Base-by-base conservation (phyloP, 1,284 basidiomycete genomes). In the Hymenochaete sp. region DNA sequence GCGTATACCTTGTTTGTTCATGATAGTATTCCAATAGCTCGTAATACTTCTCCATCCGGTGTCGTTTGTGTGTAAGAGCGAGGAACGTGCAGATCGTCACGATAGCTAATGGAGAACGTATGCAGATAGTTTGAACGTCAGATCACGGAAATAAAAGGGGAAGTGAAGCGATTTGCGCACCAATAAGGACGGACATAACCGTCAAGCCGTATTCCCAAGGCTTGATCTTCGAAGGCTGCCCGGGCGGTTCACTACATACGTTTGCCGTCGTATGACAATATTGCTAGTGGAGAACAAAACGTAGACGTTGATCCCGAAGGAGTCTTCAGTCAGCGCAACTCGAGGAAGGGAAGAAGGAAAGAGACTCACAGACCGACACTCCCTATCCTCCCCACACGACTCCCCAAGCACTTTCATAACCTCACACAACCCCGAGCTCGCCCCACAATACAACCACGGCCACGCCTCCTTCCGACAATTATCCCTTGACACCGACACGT, bases 371-470 rank as follows among this genome's bases (percentile, higher is more conserved):
- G 66, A 59, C 45, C 59, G 56, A 55, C 73, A 77, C 66, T 83
- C 75, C 37, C 73, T 72, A 57, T 85, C 77, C 19, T 68, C 67
- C 3, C 55, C 56, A 58, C 83, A 87, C 0, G 60, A 45, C 2
- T 55, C 55, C 0, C 72, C 72, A 19, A 76, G 45, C 2, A 55
- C 48, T 51, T 74, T 74, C 28, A 68, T 67, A 38, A 61, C 61
- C 39, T 73, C 60, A 55, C 82, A 85, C 5, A 64, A 55, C 25
- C 66, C 55, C 3, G 62, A 53, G 2, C 59, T 53, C 4, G 67
- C 67, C 50, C 79, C 72, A 59, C 83, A 87, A 62, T 79, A 84
- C 9, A 75, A 59, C 5, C 61, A 64, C 3, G 69, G 70, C 16
- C 51, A 43, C n/a, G n/a, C n/a, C n/a, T n/a, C 38, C 57, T 59